phyloP scores from a whole-genome alignment of 768 basidiomycete species.

The Hypholoma fasciculare region DNA sequence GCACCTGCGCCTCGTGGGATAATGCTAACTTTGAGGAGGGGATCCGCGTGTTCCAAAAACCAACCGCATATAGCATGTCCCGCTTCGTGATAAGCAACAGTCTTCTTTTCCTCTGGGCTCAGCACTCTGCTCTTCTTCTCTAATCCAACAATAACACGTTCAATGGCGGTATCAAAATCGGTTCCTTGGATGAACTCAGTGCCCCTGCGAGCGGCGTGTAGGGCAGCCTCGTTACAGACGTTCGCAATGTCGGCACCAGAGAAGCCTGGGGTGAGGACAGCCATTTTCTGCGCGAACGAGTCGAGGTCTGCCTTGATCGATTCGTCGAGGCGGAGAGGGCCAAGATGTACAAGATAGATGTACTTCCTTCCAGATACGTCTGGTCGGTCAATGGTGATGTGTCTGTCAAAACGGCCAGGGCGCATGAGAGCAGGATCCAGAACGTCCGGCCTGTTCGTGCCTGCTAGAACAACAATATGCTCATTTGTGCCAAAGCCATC shows the following conservation, averaged over 20 bases:
- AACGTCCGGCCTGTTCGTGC: constrained; percentile 96
- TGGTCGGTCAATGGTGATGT: constrained; percentile 93
- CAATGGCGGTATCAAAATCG: constrained; percentile 97
- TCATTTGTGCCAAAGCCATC: constrained; percentile 98
- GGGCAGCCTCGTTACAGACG: constrained; percentile 96
- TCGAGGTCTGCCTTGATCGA: constrained; percentile 49
- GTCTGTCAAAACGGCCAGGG: constrained; percentile 96
- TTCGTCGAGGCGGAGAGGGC: constrained; percentile 71
- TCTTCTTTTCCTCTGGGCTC: constrained; percentile 96
- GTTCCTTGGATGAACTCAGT: constrained; percentile 76
- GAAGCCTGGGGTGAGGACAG: constrained; percentile 96
- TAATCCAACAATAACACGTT: constrained; percentile 95
- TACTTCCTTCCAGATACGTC: constrained; percentile 93
- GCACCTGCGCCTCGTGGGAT: constrained; percentile 96
- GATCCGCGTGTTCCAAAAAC: constrained; percentile 98
- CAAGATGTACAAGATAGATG: constrained; percentile 91
- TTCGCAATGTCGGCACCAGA: constrained; percentile 99
- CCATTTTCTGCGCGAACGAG: constrained; percentile 86
- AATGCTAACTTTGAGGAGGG: constrained; percentile 95
- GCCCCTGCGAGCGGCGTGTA: constrained; percentile 87
- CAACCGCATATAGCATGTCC: constrained; percentile 98
- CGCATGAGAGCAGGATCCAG: constrained; percentile 95
- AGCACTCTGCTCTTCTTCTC: constrained; percentile 95
- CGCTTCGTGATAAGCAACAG: constrained; percentile 98
- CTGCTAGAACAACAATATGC: constrained; percentile 94